Evolutionary conservation across 805 yeast species (phyloP).

Genomic region (Clavispora carvajalis): DNA sequence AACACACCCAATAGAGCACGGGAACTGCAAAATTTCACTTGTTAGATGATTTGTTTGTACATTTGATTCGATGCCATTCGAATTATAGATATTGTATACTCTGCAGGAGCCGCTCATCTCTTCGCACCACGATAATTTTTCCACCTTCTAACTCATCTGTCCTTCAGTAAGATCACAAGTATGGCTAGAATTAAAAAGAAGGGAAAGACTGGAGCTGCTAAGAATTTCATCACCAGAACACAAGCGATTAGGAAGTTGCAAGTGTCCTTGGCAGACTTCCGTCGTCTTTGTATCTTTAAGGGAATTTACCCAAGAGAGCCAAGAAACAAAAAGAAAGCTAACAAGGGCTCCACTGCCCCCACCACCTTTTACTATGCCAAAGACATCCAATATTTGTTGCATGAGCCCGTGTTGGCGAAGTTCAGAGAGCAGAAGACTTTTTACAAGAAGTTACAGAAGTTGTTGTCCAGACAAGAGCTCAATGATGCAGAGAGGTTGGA

Average conservation of each 20-base stretch:
- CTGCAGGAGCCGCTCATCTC: slow-evolving; percentile 7
- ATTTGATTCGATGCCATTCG: no score
- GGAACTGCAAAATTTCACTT: no score
- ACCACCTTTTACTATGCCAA: slow-evolving; percentile 89
- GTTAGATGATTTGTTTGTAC: no score
- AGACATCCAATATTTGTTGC: slow-evolving; percentile 91
- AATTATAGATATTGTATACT: no score
- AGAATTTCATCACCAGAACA: slow-evolving; percentile 87
- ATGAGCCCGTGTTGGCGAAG: slow-evolving; percentile 87
- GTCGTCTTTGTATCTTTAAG: slow-evolving; percentile 94
- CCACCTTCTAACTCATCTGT: slow-evolving; percentile 1
- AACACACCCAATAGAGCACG: no score
- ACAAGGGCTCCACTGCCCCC: slow-evolving; percentile 96
- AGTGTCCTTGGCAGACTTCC: slow-evolving; percentile 91
- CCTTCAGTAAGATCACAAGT: neutral
- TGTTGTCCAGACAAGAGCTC: slow-evolving; percentile 88
- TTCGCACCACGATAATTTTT: slow-evolving; percentile 7
- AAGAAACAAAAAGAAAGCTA: slow-evolving; percentile 90
- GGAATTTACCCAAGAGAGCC: slow-evolving; percentile 98
- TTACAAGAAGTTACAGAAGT: slow-evolving; percentile 82
- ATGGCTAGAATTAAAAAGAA: slow-evolving; percentile 75
- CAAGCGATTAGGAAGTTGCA: slow-evolving; percentile 91
- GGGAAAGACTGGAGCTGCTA: slow-evolving; percentile 83
- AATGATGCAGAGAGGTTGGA: slow-evolving; percentile 84
- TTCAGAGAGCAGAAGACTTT: slow-evolving; percentile 95